phyloP scores from a whole-genome alignment of 768 basidiomycete genomes.

The Solioccasus polychromus region DNA sequence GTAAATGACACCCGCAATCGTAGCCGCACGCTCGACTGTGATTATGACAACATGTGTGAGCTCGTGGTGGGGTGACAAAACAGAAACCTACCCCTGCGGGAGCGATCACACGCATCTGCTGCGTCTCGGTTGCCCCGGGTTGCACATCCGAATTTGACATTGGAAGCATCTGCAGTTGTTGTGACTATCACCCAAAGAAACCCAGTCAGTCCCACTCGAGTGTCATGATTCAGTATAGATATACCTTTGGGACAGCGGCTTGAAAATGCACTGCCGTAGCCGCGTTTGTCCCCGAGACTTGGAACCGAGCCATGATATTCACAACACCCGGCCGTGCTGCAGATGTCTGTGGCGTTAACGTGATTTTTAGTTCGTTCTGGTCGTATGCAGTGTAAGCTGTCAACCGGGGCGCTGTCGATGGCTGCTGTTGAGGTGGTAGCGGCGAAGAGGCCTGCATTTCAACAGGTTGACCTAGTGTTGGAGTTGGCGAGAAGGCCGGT shows the following conservation, averaged over 20 bases:
- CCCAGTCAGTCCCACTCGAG: background rate
- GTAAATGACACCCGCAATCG: constrained; percentile 80
- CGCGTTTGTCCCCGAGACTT: constrained; percentile 51
- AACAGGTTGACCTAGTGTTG: constrained; percentile 29
- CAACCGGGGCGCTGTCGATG: constrained; percentile 45
- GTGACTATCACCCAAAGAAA: constrained; percentile 57
- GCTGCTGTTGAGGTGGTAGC: constrained; percentile 32
- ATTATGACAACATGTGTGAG: constrained; percentile 5
- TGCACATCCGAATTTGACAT: constrained; percentile 85
- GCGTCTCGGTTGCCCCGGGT: constrained; percentile 83
- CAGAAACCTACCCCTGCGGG: constrained; percentile 71
- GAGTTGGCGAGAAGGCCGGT: constrained; percentile 38
- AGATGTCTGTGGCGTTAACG: constrained; percentile 84
- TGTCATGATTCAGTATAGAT: background rate
- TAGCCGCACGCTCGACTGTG: constrained; percentile 77
- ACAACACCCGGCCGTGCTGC: constrained; percentile 81
- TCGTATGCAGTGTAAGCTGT: constrained; percentile 87
- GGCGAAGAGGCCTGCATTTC: constrained; percentile 36
- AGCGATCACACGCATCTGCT: constrained; percentile 91
- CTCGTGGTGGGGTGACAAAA: background rate
- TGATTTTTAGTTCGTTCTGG: constrained; percentile 85
- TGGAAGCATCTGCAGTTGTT: constrained; percentile 96
- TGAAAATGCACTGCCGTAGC: constrained; percentile 83
- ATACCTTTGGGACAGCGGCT: constrained; percentile 93
- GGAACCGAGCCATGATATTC: constrained; percentile 88